phyloP scores from a whole-genome alignment of 2,329 filamentous ascomycete genomes.

The Phyllosticta capitalensis region DNA sequence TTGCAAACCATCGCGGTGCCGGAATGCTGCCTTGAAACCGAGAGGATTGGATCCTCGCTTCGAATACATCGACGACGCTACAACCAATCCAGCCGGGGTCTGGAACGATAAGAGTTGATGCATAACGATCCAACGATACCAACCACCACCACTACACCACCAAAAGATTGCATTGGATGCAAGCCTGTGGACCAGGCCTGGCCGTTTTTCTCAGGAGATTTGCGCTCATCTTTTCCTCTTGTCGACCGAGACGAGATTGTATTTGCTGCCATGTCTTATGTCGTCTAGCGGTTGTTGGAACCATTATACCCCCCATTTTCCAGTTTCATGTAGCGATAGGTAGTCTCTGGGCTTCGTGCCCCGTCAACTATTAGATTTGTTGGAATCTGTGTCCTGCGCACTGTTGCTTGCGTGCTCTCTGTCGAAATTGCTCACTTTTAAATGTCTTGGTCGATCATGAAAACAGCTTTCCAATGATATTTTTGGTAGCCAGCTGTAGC shows the following conservation, averaged over 20 bases:
- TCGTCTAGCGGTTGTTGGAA: background rate
- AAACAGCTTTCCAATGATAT: background rate
- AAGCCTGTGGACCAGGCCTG: background rate
- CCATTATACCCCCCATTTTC: background rate
- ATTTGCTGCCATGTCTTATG: background rate
- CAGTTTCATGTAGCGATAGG: background rate
- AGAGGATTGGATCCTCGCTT: conserved; percentile 5
- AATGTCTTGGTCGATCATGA: background rate
- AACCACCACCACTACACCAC: background rate
- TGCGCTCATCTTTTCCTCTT: background rate
- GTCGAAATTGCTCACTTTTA: background rate
- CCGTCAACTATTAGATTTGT: background rate
- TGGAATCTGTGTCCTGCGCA: background rate
- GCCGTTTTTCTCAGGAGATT: background rate
- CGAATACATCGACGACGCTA: background rate
- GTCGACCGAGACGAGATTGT: background rate
- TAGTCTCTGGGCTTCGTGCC: background rate
- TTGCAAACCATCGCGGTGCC: conserved; percentile 7
- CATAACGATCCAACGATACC: conserved; percentile 8
- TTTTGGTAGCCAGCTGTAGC: background rate
- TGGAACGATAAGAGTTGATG: conserved; percentile 9
- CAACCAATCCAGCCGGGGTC: conserved; percentile 5
- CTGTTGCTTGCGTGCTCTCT: background rate
- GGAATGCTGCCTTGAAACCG: conserved; percentile 6
- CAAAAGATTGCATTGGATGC: background rate